Evolutionary conservation across 805 yeast genomes (phyloP).

Genomic region (Maudiozyma bulderi): DNA sequence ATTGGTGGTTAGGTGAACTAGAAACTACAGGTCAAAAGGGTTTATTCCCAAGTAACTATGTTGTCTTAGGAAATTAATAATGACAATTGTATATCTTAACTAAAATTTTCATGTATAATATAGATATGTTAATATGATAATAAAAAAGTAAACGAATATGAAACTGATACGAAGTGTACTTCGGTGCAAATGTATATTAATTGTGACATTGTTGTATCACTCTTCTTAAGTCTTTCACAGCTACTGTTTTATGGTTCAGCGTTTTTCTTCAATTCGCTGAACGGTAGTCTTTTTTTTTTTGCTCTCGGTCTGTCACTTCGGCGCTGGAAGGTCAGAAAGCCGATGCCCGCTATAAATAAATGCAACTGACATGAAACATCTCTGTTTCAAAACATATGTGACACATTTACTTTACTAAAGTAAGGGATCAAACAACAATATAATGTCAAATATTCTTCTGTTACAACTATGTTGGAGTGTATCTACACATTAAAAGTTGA

Average conservation of each 20-base stretch:
- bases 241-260: no score
- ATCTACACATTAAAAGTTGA: no score
- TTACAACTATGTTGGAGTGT: no score
- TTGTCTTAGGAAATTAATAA: constrained; percentile 29
- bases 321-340: no score
- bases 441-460: no score
- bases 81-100: neutral
- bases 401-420: neutral
- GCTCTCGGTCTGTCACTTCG: no score
- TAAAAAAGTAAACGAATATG: neutral
- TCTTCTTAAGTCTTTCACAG: no score
- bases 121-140: no score
- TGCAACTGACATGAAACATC: neutral
- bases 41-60: constrained; percentile 90
- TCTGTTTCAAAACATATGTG: neutral
- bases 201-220: no score
- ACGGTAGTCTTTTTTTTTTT: no score
- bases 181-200: no score
- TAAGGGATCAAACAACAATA: neutral
- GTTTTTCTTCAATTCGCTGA: no score
- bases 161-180: neutral
- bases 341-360: neutral
- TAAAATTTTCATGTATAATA: neutral
- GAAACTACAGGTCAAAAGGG: constrained; percentile 59
- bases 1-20: constrained; percentile 93